Evolutionary conservation across 2,329 filamentous ascomycete genomes (phyloP).

Genomic region (Aspergillus sp.): DNA sequence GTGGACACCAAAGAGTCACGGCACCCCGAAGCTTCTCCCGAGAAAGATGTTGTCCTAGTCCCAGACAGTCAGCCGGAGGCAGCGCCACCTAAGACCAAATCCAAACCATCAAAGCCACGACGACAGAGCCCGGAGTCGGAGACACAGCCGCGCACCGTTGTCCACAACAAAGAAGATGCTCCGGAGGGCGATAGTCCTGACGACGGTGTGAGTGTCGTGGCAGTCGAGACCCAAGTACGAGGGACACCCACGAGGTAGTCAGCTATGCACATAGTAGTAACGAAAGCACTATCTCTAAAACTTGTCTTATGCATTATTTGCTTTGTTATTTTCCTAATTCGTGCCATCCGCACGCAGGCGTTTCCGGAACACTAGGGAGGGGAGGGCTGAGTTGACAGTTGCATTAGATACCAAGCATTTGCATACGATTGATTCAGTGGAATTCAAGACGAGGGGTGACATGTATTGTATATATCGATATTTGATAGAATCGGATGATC

Average conservation of each 20-base stretch:
- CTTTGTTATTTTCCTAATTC: not conserved
- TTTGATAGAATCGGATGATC: not conserved
- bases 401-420: conserved; percentile 28
- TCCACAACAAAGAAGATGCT: not conserved
- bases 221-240: conserved; percentile 27
- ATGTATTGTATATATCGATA: not conserved
- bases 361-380: not conserved
- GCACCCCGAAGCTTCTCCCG: not conserved
- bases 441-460: not conserved
- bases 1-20: not conserved
- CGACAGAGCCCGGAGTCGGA: not conserved
- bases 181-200: not conserved
- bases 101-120: not conserved
- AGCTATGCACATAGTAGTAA: not conserved
- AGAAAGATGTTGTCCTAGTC: conserved; percentile 27
- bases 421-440: conserved; percentile 10
- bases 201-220: not conserved
- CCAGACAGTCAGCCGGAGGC: conserved; percentile 33
- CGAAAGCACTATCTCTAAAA: conserved; percentile 1
- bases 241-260: conserved; percentile 26
- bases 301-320: conserved; percentile 9
- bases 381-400: not conserved
- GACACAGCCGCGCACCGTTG: not conserved
- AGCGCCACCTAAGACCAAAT: not conserved
- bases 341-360: not conserved